Evolutionary conservation across 2,329 filamentous ascomycete species (phyloP), one percentile per base, ranked within the genome.

Genomic region (Penicillium sp.): DNA sequence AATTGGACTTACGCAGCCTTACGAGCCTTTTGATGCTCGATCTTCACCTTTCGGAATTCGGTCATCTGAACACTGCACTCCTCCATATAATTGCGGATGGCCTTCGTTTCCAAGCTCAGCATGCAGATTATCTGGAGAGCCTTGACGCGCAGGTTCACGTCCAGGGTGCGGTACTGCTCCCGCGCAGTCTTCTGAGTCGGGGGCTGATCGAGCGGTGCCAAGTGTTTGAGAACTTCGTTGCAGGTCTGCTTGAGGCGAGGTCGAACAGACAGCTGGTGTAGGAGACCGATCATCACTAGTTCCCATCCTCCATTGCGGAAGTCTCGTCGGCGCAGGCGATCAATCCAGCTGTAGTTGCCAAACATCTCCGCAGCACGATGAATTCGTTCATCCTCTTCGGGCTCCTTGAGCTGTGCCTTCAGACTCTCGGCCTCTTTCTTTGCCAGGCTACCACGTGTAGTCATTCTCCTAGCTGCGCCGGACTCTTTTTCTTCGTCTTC

Each of bases 51-150:
- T 53, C 95, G 89, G 72, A 96, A 92, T 57, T 88, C 87, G 1
- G 95, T 99, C 93, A 98, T 97, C 57, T 92, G 91, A 72, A 94
- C 91, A 65, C 90, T 92, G 78, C 93, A 96, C 64, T 94, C 89
- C 68, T 97, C 92, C 82, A 99, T 90, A 73, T 96, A 96, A 16
- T 87, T 89, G 56, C 94, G 89, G 67, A 98, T 86, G 2, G 90
- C 88, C 73, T 92, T 93, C 0, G 95, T 97, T 71, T 93, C 89
- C 58, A 93, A 84, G 1, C 91, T 93, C 62, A 98, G 82, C 81
- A 94, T 88, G 74, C 92, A 92, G 58, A 97, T 86, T 38, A 96
- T 89, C 73, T 97, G 90, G 49, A 99, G 82, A 25, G 89, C 90
- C 65, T 88, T 85, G 42, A 94, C 86, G 14, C 94, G 90, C 55